Evolutionary conservation across 2,329 filamentous ascomycete species (phyloP).

Genomic region (Penicillium concentricum): DNA sequence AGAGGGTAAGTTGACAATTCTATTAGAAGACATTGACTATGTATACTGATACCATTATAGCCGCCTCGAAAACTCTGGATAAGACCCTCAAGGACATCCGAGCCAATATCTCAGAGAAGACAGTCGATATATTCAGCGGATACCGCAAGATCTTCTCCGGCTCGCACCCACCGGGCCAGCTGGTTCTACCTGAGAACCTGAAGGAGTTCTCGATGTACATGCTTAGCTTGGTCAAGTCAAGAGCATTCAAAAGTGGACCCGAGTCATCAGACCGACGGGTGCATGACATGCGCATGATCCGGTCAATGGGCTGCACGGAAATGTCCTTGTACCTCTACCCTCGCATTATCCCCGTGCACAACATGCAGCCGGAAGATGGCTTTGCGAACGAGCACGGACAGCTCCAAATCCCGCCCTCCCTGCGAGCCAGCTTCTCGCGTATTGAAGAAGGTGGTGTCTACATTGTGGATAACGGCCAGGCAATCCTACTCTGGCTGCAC

Average conservation of each 20-base stretch:
- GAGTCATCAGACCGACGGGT: constrained; percentile 89
- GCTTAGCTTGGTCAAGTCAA: constrained; percentile 81
- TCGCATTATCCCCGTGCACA: constrained; percentile 87
- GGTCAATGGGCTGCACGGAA: constrained; percentile 81
- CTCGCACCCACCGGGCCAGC: constrained; percentile 81
- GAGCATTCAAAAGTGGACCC: constrained; percentile 86
- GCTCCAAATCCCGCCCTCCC: constrained; percentile 74
- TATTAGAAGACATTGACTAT: background rate
- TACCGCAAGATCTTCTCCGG: constrained; percentile 93
- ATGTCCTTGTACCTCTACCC: constrained; percentile 92
- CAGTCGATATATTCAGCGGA: constrained; percentile 84
- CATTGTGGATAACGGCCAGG: constrained; percentile 91
- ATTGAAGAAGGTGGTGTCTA: constrained; percentile 94
- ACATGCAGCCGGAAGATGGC: constrained; percentile 80
- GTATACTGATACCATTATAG: constrained; percentile 41
- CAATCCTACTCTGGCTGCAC: constrained; percentile 89
- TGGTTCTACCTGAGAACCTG: constrained; percentile 91
- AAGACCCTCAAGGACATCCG: constrained; percentile 80
- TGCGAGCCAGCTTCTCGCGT: constrained; percentile 80
- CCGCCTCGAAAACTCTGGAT: constrained; percentile 79
- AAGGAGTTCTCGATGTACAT: constrained; percentile 98
- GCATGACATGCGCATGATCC: constrained; percentile 87
- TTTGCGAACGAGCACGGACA: constrained; percentile 93
- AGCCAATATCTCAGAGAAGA: constrained; percentile 79
- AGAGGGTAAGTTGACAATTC: constrained; percentile 54